phyloP scores from a whole-genome alignment of 495 filamentous ascomycete genomes.

The Penicillium robsamsonii region DNA sequence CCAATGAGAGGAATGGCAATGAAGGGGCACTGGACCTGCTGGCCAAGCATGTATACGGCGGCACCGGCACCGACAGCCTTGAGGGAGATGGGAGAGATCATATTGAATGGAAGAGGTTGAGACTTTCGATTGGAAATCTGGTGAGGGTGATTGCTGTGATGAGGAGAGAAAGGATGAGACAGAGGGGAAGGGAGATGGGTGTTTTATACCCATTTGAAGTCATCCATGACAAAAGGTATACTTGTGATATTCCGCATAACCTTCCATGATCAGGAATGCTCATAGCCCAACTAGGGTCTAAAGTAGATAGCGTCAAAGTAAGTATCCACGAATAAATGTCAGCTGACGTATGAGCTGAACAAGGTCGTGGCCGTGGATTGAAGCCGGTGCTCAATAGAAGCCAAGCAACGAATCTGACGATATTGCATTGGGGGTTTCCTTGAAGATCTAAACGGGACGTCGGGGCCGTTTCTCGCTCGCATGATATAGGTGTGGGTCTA shows the following conservation, averaged over 20 bases:
- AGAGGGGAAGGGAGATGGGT: background rate
- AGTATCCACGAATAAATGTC: background rate
- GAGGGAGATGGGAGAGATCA: slow-evolving; percentile 2
- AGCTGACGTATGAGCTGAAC: background rate
- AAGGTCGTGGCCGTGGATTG: background rate
- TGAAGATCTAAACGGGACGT: background rate
- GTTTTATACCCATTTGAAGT: background rate
- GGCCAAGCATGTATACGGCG: background rate
- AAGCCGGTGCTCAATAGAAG: background rate
- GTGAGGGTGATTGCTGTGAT: background rate
- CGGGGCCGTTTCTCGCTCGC: background rate
- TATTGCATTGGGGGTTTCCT: background rate
- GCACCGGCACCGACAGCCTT: slow-evolving; percentile 1
- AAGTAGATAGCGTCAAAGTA: background rate
- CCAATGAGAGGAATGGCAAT: slow-evolving; percentile 1
- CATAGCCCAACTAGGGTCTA: background rate
- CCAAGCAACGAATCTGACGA: background rate
- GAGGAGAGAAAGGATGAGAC: background rate
- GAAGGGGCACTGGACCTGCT: slow-evolving; percentile 1
- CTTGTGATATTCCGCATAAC: background rate
- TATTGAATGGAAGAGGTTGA: background rate
- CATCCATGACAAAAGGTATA: background rate
- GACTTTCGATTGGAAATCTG: background rate
- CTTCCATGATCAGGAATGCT: background rate
- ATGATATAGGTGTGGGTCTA: background rate